Percentiles rank a stretch among this genome's conserved stretches.
Conservation (phyloP, 352 stramenopile species). For the Phytophthora pinifolia region DNA sequence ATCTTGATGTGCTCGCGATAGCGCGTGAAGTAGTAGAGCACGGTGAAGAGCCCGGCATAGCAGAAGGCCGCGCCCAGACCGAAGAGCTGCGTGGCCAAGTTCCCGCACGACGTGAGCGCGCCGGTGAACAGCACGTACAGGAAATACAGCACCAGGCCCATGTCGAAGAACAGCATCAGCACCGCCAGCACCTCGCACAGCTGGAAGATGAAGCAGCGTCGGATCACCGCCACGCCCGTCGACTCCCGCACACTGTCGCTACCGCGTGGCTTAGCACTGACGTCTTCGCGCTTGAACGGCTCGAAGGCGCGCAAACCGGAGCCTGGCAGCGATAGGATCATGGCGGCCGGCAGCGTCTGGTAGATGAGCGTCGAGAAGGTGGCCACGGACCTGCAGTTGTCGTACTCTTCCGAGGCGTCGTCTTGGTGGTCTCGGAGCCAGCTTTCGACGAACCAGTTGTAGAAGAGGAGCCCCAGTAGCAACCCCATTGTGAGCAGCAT, state of each 20-base stretch:
- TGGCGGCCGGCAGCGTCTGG: conserved; percentile 46
- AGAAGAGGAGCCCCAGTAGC: conserved; percentile 38
- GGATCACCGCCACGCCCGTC: conserved; percentile 39
- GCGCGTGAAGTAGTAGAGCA: conserved; percentile 64
- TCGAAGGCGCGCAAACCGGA: conserved; percentile 56
- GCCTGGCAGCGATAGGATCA: conserved; percentile 50
- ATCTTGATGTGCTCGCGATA: conserved; percentile 84
- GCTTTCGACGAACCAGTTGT: conserved; percentile 19
- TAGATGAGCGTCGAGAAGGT: conserved; percentile 61
- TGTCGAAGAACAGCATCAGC: conserved; percentile 37
- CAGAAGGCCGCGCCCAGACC: conserved; percentile 38
- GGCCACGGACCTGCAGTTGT: conserved; percentile 59
- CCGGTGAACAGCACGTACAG: conserved; percentile 68
- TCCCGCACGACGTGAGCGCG: conserved; percentile 48
- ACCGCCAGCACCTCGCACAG: conserved; percentile 56
- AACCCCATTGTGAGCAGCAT: conserved; percentile 32
- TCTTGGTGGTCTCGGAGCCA: conserved; percentile 2
- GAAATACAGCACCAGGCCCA: conserved; percentile 52
- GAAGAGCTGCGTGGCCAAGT: conserved; percentile 45
- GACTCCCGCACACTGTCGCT: conserved; percentile 8
- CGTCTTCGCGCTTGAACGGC: conserved; percentile 54
- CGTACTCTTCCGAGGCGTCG: conserved; percentile 6
- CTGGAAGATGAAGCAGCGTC: conserved; percentile 58
- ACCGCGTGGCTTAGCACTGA: background rate
- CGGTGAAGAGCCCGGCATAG: conserved; percentile 50